Base-by-base conservation (phyloP, 108 stramenopile species). In the Stephanodiscus triporus region DNA sequence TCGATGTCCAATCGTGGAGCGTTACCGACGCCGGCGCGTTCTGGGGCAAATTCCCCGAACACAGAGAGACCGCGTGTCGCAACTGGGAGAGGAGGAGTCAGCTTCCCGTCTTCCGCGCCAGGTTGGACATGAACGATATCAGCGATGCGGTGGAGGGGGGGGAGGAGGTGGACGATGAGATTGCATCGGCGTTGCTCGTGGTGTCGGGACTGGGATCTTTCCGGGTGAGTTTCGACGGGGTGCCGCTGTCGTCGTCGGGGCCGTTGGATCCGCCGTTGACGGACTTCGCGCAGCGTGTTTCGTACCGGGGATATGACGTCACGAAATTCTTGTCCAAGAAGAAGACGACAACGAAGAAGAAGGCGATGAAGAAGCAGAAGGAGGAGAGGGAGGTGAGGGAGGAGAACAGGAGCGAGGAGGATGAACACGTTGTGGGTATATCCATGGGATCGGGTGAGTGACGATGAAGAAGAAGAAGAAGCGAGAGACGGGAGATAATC, bases 241-340 rank as follows among this genome's bases (percentile, higher is more conserved):
- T 63, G 48, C 76, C 70, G 38, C 63, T 84, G n/a, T 73, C 70
- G 37, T 63, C 66, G 17, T 77, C 76, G 2, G 79, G 80, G n/a
- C 76, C 80, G n/a, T 50, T 81, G 70, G 84, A 84, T 70, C 84
- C 84, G 38, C 80, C 84, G 17, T 68, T 84, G n/a, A 84, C 84
- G 2, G 84, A 81, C 53, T 84, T 67, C 66, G 72, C 80, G 5
- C 84, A 84, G 42, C 70, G 84, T 20, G 84, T 82, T 17, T 78
- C 77, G 37, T 84, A 84, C 63, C 70, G 84, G 14, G 84, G 84
- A 0, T 84, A 63, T 58, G 84, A 84, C 77, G 72, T 84, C 4
- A 84, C 84, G 14, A 45, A 38, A 17, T 84, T 66, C 47, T 32
- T 77, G 19, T 64, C 40, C 17, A 26, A 13, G 4, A 54, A 27